A percentile compares a stretch with the other conserved stretches of the same genome.
These are phyloP conservation scores for Pseudogymnoascus pannorum DNA, from an alignment of 2,329 filamentous ascomycete species.

Conservation along the genomic window DNA sequence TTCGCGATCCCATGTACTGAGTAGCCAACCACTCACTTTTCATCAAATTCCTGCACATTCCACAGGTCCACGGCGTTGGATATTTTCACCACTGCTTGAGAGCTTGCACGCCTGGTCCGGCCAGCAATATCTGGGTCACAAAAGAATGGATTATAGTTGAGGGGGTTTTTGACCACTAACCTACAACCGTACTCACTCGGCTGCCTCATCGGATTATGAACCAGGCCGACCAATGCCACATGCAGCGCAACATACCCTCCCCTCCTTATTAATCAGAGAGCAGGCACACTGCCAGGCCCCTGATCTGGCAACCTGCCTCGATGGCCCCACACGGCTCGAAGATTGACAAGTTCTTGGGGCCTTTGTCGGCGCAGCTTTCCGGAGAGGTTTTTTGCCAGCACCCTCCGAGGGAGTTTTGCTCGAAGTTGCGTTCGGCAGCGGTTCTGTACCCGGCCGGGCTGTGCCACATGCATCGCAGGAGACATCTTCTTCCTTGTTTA, in stretches of 20 bases:
- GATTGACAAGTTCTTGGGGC: background rate
- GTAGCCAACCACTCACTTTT: background rate
- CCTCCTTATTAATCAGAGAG: background rate
- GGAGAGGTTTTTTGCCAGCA: background rate
- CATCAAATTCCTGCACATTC: no score
- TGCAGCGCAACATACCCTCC: background rate
- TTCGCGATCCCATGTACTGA: background rate
- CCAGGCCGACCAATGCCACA: background rate
- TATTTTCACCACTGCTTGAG: no score
- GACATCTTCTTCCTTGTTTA: constrained; percentile 52
- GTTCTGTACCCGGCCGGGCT: background rate
- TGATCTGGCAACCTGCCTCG: background rate
- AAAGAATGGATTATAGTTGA: background rate
- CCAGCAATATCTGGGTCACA: background rate
- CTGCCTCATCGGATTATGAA: background rate
- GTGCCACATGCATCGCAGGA: constrained; percentile 51
- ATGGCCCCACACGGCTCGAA: background rate
- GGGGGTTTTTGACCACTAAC: no score
- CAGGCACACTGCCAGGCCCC: background rate
- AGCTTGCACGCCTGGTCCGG: background rate
- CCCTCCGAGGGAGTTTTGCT: background rate
- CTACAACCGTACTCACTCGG: background rate
- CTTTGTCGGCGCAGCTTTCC: background rate
- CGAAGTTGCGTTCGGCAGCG: background rate
- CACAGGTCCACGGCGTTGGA: no score